Evolutionary conservation across 2,329 filamentous ascomycete genomes (phyloP).

Genomic region (Paracamarosporium sp.): DNA sequence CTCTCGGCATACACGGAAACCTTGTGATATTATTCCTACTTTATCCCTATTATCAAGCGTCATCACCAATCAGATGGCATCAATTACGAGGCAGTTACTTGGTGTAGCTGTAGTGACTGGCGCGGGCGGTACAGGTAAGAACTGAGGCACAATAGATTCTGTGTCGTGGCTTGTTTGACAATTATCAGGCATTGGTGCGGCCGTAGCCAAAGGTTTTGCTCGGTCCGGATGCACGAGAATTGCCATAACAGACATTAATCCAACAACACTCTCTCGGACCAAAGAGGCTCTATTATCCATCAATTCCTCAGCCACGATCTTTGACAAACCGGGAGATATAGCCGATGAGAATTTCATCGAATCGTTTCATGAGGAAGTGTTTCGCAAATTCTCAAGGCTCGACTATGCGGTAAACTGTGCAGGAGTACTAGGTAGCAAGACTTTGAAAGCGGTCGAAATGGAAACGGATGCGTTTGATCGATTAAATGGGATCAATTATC

Average conservation of each 20-base stretch:
- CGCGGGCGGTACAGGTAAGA: slow-evolving; percentile 42
- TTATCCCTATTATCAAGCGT: background rate
- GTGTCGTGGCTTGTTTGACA: slow-evolving; percentile 4
- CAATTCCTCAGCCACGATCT: slow-evolving; percentile 35
- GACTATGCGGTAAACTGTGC: slow-evolving; percentile 66
- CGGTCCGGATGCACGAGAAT: slow-evolving; percentile 58
- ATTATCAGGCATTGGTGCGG: slow-evolving; percentile 61
- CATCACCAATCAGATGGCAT: slow-evolving; percentile 13
- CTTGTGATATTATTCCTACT: background rate
- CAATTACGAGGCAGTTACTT: slow-evolving; percentile 22
- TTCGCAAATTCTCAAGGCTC: slow-evolving; percentile 52
- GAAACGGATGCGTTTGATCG: slow-evolving; percentile 57
- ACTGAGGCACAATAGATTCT: background rate
- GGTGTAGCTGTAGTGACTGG: slow-evolving; percentile 44
- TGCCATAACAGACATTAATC: slow-evolving; percentile 61
- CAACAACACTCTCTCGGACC: slow-evolving; percentile 48
- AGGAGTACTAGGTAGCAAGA: slow-evolving; percentile 55
- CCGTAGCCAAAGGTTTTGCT: slow-evolving; percentile 59
- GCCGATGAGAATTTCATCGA: slow-evolving; percentile 55
- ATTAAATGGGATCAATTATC: slow-evolving; percentile 63
- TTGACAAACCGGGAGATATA: slow-evolving; percentile 55
- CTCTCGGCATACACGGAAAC: background rate
- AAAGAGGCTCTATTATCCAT: slow-evolving; percentile 27
- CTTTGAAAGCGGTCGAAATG: slow-evolving; percentile 55
- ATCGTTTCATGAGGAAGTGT: slow-evolving; percentile 47